Percentiles rank a stretch among this genome's conserved stretches.
Evolutionary conservation across 208 protist genomes (phyloP).

Genomic region (Acanthamoeba rhysodes): DNA sequence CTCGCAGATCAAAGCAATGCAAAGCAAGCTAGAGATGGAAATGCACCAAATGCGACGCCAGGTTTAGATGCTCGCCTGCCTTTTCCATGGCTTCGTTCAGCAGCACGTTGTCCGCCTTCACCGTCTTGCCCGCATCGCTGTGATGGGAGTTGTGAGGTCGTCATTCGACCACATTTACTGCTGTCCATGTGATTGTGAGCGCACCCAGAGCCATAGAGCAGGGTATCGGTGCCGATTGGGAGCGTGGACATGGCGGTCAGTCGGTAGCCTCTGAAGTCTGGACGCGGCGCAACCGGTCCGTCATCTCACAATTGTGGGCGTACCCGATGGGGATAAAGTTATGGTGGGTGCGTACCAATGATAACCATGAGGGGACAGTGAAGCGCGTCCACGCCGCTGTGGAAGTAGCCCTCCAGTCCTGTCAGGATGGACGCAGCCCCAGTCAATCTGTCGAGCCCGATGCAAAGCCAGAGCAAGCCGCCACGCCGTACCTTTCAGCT

Average conservation of each 20-base stretch:
- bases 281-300: no score
- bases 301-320: no score
- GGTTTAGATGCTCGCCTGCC: constrained; percentile 43
- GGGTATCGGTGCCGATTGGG: constrained; percentile 6
- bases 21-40: not conserved
- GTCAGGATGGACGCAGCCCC: not conserved
- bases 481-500: constrained; percentile 4
- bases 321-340: not conserved
- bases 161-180: no score
- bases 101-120: not conserved
- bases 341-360: not conserved
- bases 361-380: constrained; percentile 57
- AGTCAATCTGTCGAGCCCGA: not conserved
- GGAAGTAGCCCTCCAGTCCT: constrained; percentile 23
- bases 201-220: constrained; percentile 56
- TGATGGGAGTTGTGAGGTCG: no score
- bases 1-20: not conserved
- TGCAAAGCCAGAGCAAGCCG: not conserved
- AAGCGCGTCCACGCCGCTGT: constrained; percentile 8
- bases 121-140: constrained; percentile 22
- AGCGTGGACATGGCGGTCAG: constrained; percentile 46
- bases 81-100: constrained; percentile 34
- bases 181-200: no score
- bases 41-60: constrained; percentile 6
- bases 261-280: constrained; percentile 57